Evolutionary conservation across 2,329 filamentous ascomycete genomes (phyloP).

Genomic region (Calonectria honghensis): DNA sequence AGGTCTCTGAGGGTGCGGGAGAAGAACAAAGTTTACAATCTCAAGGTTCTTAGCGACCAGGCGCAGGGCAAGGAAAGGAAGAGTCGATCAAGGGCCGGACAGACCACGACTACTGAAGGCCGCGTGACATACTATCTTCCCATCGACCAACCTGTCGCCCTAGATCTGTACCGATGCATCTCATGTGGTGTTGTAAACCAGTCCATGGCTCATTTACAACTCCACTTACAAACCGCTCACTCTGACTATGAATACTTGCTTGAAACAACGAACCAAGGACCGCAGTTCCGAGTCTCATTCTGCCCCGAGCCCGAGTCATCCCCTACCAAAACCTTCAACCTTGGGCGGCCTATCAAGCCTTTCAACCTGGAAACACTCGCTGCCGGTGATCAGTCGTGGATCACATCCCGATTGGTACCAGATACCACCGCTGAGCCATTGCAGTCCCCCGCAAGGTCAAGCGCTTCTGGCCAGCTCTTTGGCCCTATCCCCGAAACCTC

Average conservation of each 20-base stretch:
- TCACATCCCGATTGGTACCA: constrained; percentile 64
- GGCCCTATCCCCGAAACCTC: constrained; percentile 41
- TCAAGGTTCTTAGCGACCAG: constrained; percentile 75
- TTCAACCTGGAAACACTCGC: constrained; percentile 68
- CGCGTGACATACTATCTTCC: constrained; percentile 68
- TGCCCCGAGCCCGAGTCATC: constrained; percentile 54
- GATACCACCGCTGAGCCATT: constrained; percentile 54
- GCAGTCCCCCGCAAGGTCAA: constrained; percentile 51
- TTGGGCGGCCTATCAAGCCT: constrained; percentile 64
- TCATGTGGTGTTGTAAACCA: constrained; percentile 69
- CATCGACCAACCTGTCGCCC: constrained; percentile 64
- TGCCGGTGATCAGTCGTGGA: constrained; percentile 68
- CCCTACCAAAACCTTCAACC: constrained; percentile 63
- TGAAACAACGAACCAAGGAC: constrained; percentile 60
- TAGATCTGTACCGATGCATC: constrained; percentile 72
- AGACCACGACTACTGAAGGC: constrained; percentile 60
- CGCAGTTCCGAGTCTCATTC: constrained; percentile 64
- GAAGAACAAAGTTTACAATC: constrained; percentile 73
- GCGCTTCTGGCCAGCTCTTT: constrained; percentile 50
- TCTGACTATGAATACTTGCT: constrained; percentile 66
- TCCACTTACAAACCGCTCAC: constrained; percentile 69
- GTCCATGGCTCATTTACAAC: constrained; percentile 68
- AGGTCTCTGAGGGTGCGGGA: constrained; percentile 70
- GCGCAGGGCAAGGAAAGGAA: constrained; percentile 72
- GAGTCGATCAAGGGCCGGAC: constrained; percentile 56